Conservation (phyloP, 2,329 filamentous ascomycete genomes). For the Trichoderma semiorbis region DNA sequence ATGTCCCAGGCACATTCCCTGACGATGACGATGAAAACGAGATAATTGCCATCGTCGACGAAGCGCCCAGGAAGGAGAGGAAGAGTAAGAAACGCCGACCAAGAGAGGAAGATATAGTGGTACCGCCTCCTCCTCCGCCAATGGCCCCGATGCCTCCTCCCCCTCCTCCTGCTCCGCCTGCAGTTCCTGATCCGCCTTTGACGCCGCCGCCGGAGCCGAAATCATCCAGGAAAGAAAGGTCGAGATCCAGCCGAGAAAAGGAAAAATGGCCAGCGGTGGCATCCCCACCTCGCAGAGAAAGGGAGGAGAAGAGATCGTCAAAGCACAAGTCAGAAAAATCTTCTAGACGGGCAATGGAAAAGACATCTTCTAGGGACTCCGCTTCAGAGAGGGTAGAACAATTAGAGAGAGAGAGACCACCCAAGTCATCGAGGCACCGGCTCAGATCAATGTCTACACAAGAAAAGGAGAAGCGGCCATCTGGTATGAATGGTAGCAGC, state of each 20-base stretch:
- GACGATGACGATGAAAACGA: conserved; percentile 49
- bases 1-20: conserved; percentile 55
- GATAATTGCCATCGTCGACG: conserved; percentile 50
- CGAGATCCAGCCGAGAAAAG: conserved; percentile 69
- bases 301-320: conserved; percentile 48
- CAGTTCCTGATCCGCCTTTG: conserved; percentile 46
- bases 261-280: conserved; percentile 68
- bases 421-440: conserved; percentile 52
- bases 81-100: conserved; percentile 37
- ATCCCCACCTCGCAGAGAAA: conserved; percentile 38
- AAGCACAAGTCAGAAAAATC: conserved; percentile 65
- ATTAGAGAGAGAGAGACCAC: conserved; percentile 37
- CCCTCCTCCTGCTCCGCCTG: conserved; percentile 41
- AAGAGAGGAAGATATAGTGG: conserved; percentile 5
- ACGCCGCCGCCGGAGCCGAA: conserved; percentile 54
- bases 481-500: conserved; percentile 43
- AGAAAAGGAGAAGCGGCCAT: conserved; percentile 59
- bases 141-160: conserved; percentile 1
- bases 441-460: conserved; percentile 66
- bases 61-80: conserved; percentile 39
- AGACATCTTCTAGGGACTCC: conserved; percentile 63
- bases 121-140: conserved; percentile 37
- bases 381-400: conserved; percentile 67
- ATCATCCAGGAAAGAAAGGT: conserved; percentile 69
- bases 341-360: conserved; percentile 53